These are phyloP conservation scores for Lentithecium fluviatile DNA, from an alignment of 495 filamentous ascomycete species.

Conservation along the genomic window DNA sequence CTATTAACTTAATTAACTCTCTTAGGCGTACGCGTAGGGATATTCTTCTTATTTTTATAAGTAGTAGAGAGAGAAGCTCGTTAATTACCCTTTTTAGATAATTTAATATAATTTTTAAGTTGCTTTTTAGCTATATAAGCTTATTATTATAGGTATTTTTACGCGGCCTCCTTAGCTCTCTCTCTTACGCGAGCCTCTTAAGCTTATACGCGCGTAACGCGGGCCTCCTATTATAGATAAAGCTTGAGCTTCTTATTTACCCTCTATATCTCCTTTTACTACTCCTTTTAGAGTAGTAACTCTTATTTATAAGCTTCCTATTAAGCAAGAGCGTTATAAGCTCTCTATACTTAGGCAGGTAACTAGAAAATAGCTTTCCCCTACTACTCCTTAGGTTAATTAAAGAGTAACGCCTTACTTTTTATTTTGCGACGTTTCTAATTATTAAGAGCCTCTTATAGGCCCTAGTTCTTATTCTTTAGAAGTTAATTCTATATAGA, in stretches of 20 bases:
- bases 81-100: background rate
- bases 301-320: background rate
- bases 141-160: background rate
- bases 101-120: background rate
- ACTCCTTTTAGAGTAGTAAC: conserved; percentile 1
- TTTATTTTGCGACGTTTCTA: background rate
- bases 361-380: conserved; percentile 5
- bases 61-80: background rate
- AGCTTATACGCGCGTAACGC: background rate
- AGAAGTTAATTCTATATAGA: too few species aligned
- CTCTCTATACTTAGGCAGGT: background rate
- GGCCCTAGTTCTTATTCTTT: background rate
- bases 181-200: background rate
- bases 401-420: background rate
- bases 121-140: background rate
- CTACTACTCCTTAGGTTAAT: background rate
- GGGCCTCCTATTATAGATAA: background rate
- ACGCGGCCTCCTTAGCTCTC: background rate
- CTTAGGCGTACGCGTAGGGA: background rate
- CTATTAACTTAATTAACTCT: too few species aligned
- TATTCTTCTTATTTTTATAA: background rate
- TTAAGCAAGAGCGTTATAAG: background rate
- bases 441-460: conserved; percentile 3
- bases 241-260: background rate
- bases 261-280: background rate